These are phyloP conservation scores for Eucalyptus albens DNA, from an alignment of 345 rosid species.

Conservation along the genomic window DNA sequence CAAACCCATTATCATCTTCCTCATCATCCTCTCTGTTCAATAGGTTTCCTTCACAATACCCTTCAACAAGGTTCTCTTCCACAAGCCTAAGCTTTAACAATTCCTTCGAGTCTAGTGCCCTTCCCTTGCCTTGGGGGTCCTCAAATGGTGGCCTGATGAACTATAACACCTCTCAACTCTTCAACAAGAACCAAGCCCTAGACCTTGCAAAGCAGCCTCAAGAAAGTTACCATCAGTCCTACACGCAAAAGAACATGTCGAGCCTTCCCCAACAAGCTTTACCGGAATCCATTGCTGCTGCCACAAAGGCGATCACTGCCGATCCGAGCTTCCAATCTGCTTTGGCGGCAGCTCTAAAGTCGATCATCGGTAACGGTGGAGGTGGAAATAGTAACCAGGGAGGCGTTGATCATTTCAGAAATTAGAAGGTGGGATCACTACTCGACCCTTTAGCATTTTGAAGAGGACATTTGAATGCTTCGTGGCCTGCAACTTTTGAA, in stretches of 20 bases:
- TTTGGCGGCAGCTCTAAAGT: constrained; percentile 27
- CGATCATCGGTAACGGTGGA: constrained; percentile 2
- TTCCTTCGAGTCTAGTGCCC: not conserved
- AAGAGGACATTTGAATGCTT: not conserved
- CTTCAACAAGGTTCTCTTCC: not conserved
- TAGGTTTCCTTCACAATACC: not conserved
- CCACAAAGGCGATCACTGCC: constrained; percentile 29
- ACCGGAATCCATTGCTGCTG: constrained; percentile 19
- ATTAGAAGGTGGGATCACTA: not conserved
- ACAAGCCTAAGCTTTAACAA: not conserved
- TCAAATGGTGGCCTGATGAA: not conserved
- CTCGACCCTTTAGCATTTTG: not conserved
- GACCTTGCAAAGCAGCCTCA: not conserved
- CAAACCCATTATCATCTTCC: constrained; percentile 4
- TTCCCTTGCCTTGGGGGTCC: not conserved
- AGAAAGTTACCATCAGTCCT: not conserved
- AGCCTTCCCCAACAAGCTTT: not conserved
- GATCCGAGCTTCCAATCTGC: constrained; percentile 29
- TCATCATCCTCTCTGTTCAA: not conserved
- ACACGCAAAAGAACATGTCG: constrained; percentile 5
- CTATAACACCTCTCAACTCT: not conserved
- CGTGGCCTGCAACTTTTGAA: not conserved
- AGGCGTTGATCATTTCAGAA: not conserved
- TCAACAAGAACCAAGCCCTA: not conserved
- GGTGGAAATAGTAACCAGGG: not conserved